Evolutionary conservation across 2,329 filamentous ascomycete genomes (phyloP), one percentile per base, ranked within the genome.

Genomic region (Aaosphaeria pasadenensis): DNA sequence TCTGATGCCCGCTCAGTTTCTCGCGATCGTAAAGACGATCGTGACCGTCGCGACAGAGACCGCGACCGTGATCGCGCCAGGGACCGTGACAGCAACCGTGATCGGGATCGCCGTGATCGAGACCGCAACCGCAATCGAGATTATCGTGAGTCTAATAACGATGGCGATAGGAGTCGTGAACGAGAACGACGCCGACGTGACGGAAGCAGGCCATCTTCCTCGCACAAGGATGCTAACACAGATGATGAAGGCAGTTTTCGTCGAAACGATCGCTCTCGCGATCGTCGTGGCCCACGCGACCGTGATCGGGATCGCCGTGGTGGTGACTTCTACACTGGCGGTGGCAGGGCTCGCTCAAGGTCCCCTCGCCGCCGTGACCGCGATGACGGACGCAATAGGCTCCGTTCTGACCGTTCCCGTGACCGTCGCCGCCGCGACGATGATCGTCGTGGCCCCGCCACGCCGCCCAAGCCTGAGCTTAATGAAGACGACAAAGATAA

Each of bases 401-500:
- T 44, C 24, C 48, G 84, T 53, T 77, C 82, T 54, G 76, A 65
- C 43, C 61, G 58, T 31, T 54, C 51, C 38, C 58, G 77, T 50
- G 73, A 53, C 48, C 62, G 68, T 55, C 67, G 62, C 45, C 71
- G 71, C 51, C 28, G 30, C 11, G 11, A 24, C 7, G 41, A 43
- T 30, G 41, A 43, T 30, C 41, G 41, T 32, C 41, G 28, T 11
- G 28, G 24, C 4, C 6, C 7, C 2, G 28, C 9, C 11, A 30
- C 41, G 9, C 78, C 77, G 30, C 73, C 73, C 31, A 85, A 87
- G 45, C 87, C 90, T 30, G 85, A 88, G 66, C 83, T 88, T 51
- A 96, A 88, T 62, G 91, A 96, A 71, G 94, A 97, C 74, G 94
- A 99, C 74, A 88, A 92, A 66, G 94, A 99, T 75, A 87, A 90